phyloP scores from a whole-genome alignment of 2,329 filamentous ascomycete species.

The Penicillium oxalicum region DNA sequence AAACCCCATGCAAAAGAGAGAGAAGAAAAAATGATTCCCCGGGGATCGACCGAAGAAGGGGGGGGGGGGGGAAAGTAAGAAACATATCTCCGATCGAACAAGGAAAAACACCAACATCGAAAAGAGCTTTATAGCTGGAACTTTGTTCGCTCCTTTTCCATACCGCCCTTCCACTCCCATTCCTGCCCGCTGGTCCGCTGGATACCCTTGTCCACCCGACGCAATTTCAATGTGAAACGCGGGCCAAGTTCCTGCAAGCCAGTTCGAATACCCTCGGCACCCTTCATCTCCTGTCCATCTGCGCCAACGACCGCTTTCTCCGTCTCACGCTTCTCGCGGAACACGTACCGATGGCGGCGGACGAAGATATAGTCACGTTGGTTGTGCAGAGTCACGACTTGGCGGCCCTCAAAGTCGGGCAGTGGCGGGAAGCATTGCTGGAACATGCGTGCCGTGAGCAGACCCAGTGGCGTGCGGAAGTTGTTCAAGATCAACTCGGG shows the following conservation, averaged over 20 bases:
- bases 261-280: slow-evolving; percentile 76
- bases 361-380: slow-evolving; percentile 96
- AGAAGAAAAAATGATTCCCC: slow-evolving; percentile 9
- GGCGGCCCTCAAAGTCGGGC: slow-evolving; percentile 77
- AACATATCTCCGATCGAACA: neutral
- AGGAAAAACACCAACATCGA: neutral
- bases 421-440: slow-evolving; percentile 69
- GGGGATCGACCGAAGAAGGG: neutral
- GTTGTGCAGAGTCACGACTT: slow-evolving; percentile 89
- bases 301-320: slow-evolving; percentile 80
- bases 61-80: neutral
- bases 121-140: slow-evolving; percentile 67
- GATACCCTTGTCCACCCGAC: slow-evolving; percentile 86
- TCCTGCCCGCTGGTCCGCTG: slow-evolving; percentile 69
- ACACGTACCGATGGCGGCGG: slow-evolving; percentile 82
- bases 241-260: slow-evolving; percentile 89
- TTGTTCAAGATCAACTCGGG: slow-evolving; percentile 89
- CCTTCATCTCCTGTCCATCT: slow-evolving; percentile 77
- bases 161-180: slow-evolving; percentile 94
- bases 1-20: slow-evolving; percentile 23
- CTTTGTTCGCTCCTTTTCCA: slow-evolving; percentile 89
- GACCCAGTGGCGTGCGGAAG: slow-evolving; percentile 86
- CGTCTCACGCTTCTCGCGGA: slow-evolving; percentile 77
- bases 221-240: slow-evolving; percentile 75
- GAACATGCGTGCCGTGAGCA: slow-evolving; percentile 82